Base-by-base conservation (phyloP, 352 stramenopile species). In the Phytophthora capsici region DNA sequence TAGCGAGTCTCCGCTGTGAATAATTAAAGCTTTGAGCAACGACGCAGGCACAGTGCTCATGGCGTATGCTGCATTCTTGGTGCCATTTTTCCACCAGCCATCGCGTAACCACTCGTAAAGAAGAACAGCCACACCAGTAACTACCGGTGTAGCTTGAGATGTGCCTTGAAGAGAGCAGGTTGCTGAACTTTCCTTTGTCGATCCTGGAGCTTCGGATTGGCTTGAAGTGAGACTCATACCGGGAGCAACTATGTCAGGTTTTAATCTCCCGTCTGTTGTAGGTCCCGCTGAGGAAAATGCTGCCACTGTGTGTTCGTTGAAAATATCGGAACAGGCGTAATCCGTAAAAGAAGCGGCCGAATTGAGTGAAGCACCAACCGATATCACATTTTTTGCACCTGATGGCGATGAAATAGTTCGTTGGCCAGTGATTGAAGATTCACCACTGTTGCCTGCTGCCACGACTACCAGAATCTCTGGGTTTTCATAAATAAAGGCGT, bases 391-490 rank as follows among this genome's bases (percentile, higher is more conserved):
- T 72, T 94, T 94, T 41, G 86, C 86, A 0, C 86, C 86, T 1
- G 86, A 91, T 4, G 86, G 86, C 16, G 86, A 94, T 25, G 84
- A 91, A 57, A 94, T 94, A 8, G 84, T 91, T 17, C 63, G 57
- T 28, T 77, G 69, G n/a, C 79, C 70, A 8, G 82, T 73, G 9
- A 52, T 66, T 6, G 80, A 77, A 7, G 84, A 69, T 46, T 96
- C 89, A 14, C 92, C 92, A 37, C 86, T 91, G 70, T 98, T 98
- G 49, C 92, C 91, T 8, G 91, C 92, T 1, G 92, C 92, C 16
- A 97, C 85, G 43, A 98, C 73, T 30, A 97, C 73, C 9, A 98
- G 60, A 9, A 91, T 75, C 4, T 96, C 86, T 0, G 89, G 90
- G 64, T 97, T 94, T 48, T 87, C 64, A 60, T 93, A 95, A 55